Conservation (phyloP, 2,329 filamentous ascomycete genomes). For the Byssoonygena ceratinophila region DNA sequence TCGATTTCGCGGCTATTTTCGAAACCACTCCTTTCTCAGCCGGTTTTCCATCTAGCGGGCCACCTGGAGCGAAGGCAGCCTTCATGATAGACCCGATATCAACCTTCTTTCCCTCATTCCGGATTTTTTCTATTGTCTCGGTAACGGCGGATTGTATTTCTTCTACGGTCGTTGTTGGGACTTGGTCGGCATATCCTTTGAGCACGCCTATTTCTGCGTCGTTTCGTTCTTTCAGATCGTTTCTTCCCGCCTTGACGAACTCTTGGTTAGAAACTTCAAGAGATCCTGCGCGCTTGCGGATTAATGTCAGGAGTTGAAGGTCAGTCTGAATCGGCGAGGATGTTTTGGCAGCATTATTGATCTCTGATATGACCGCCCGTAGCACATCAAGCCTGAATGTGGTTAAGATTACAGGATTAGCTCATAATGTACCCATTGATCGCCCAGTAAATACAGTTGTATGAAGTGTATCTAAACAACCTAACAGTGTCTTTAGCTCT, state of each 20-base stretch:
- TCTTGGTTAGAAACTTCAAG: constrained; percentile 34
- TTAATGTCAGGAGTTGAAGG: constrained; percentile 37
- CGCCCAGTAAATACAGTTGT: background rate
- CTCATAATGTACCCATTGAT: constrained; percentile 2
- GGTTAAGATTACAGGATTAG: background rate
- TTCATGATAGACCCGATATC: constrained; percentile 35
- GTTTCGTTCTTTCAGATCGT: constrained; percentile 39
- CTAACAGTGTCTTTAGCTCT: constrained; percentile 39
- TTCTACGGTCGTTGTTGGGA: constrained; percentile 33
- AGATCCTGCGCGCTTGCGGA: constrained; percentile 35
- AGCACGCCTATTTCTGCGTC: constrained; percentile 36
- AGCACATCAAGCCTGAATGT: constrained; percentile 38
- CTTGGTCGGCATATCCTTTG: constrained; percentile 36
- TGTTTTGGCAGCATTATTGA: constrained; percentile 41
- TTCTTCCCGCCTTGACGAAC: constrained; percentile 32
- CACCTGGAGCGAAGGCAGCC: constrained; percentile 32
- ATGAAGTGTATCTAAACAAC: constrained; percentile 22
- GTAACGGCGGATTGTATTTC: constrained; percentile 33
- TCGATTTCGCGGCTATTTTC: constrained; percentile 30
- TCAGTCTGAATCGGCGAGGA: constrained; percentile 38
- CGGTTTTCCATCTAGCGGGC: constrained; percentile 36
- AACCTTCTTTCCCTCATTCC: constrained; percentile 28
- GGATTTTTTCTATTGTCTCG: constrained; percentile 28
- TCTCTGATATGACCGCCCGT: constrained; percentile 40
- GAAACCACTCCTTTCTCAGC: constrained; percentile 35